phyloP scores from a whole-genome alignment of 1,284 basidiomycete species.

The Heterobasidion parviporum region DNA sequence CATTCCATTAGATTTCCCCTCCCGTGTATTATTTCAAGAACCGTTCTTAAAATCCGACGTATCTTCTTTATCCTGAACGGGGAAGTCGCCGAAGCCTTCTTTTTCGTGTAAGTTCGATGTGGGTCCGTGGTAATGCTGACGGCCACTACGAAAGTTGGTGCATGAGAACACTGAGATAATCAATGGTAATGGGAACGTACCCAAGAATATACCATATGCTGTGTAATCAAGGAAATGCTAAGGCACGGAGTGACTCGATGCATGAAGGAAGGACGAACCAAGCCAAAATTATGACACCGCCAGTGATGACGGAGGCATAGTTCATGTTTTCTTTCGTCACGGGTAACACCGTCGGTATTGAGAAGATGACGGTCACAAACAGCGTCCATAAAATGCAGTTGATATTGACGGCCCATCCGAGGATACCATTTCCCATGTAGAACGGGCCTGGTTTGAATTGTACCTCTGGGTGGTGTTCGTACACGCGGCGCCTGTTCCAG shows the following conservation, averaged over 20 bases:
- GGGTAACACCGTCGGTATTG: slow-evolving; percentile 63
- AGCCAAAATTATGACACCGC: slow-evolving; percentile 26
- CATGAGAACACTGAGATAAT: neutral
- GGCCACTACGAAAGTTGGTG: slow-evolving; percentile 8
- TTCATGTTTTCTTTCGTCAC: slow-evolving; percentile 73
- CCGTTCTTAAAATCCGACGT: no score
- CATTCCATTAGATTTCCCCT: no score
- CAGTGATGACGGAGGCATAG: slow-evolving; percentile 50
- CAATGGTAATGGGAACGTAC: slow-evolving; percentile 3
- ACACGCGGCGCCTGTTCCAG: slow-evolving; percentile 46
- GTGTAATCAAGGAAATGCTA: neutral
- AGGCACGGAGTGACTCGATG: neutral
- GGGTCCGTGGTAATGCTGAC: slow-evolving; percentile 13
- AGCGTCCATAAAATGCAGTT: slow-evolving; percentile 64
- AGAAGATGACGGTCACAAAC: slow-evolving; percentile 66
- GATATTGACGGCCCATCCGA: slow-evolving; percentile 59
- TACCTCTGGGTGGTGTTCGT: slow-evolving; percentile 76
- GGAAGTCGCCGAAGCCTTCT: neutral
- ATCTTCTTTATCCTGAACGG: no score
- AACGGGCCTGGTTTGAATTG: slow-evolving; percentile 85
- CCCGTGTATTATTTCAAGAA: no score
- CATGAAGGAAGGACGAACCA: slow-evolving; percentile 1
- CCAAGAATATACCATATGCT: slow-evolving; percentile 14
- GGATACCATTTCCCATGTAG: slow-evolving; percentile 67
- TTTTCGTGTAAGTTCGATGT: slow-evolving; percentile 5